phyloP scores from a whole-genome alignment of 2,329 filamentous ascomycete species.

The Trichoderma arundinaceum region DNA sequence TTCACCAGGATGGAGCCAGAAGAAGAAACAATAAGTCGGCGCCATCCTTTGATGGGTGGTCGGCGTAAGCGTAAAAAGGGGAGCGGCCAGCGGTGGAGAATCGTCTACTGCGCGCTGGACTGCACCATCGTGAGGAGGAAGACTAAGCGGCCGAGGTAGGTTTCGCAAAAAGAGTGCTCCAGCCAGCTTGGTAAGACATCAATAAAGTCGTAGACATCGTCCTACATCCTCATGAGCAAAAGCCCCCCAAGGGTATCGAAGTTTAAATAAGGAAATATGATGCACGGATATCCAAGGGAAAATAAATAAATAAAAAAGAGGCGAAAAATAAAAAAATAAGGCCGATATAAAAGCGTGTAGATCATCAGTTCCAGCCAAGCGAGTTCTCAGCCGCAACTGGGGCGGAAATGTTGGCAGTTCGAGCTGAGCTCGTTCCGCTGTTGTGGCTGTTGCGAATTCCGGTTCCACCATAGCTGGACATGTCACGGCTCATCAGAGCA shows the following conservation, averaged over 20 bases:
- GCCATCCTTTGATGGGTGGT: constrained; percentile 28
- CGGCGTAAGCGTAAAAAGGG: constrained; percentile 27
- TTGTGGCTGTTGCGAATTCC: constrained; percentile 64
- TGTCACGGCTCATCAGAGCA: constrained; percentile 63
- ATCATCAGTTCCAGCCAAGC: constrained; percentile 82
- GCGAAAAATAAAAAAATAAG: constrained; percentile 32
- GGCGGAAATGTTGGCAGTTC: constrained; percentile 76
- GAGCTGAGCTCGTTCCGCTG: constrained; percentile 65
- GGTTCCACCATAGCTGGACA: constrained; percentile 59
- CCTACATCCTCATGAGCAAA: constrained; percentile 26
- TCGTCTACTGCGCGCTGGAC: constrained; percentile 14
- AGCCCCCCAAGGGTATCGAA: constrained; percentile 45
- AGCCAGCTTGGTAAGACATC: constrained; percentile 15
- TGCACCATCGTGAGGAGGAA: constrained; percentile 17
- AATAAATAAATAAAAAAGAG: constrained; percentile 37
- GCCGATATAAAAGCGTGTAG: constrained; percentile 29
- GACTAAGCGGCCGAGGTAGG: neutral
- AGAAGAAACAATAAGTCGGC: constrained; percentile 30
- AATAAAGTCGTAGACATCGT: constrained; percentile 21
- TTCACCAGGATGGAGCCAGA: constrained; percentile 31
- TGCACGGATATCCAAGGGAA: constrained; percentile 33
- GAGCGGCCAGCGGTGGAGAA: constrained; percentile 19
- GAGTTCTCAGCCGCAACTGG: constrained; percentile 94
- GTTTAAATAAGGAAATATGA: constrained; percentile 35
- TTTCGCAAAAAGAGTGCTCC: neutral